These are phyloP conservation scores for Sarocladiaceae sp. DNA, from an alignment of 2,329 filamentous ascomycete species.

Conservation along the genomic window DNA sequence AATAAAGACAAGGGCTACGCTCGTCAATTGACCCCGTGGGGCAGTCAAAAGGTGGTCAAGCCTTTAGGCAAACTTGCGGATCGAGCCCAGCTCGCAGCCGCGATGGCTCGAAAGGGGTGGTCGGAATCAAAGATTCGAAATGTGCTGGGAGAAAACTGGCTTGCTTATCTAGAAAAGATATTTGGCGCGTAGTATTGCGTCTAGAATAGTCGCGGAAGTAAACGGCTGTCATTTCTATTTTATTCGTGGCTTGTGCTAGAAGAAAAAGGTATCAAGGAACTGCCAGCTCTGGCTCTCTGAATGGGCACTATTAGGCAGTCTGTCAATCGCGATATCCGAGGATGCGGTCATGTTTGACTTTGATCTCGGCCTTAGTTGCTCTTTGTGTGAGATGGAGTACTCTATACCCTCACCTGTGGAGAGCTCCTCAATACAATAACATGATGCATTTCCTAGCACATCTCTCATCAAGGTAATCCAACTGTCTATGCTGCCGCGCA, in stretches of 20 bases:
- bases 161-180: conserved; percentile 29
- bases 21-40: conserved; percentile 30
- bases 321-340: background rate
- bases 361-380: background rate
- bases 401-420: background rate
- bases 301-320: background rate
- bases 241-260: background rate
- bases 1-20: conserved; percentile 35
- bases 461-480: background rate
- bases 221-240: background rate
- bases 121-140: conserved; percentile 29
- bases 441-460: background rate
- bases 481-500: background rate
- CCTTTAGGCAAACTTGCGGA: conserved; percentile 29
- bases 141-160: conserved; percentile 32
- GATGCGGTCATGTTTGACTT: background rate
- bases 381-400: background rate
- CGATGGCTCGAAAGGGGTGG: conserved; percentile 32
- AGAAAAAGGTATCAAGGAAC: background rate
- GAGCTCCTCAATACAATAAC: background rate
- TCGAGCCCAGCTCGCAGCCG: conserved; percentile 24
- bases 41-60: conserved; percentile 32
- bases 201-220: no score
- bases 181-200: conserved; percentile 9
- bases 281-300: background rate